Evolutionary conservation across 805 yeast genomes (phyloP).

Genomic region (Wickerhamiella australiensis): DNA sequence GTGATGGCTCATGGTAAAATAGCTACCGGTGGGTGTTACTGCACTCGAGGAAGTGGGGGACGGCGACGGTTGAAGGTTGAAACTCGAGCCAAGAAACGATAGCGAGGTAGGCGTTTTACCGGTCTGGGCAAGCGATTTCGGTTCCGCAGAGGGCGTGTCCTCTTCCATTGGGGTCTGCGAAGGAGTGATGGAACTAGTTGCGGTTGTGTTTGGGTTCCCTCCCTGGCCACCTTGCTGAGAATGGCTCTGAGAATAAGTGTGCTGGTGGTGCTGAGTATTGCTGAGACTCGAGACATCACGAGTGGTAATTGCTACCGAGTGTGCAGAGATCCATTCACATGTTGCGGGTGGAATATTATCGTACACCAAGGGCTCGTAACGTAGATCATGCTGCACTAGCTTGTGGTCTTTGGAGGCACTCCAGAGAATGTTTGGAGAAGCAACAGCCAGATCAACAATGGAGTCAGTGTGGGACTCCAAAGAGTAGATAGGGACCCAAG

Average conservation of each 20-base stretch:
- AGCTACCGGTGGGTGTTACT: slow-evolving; percentile 2
- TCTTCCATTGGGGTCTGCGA: neutral
- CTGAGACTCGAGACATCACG: neutral
- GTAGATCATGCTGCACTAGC: slow-evolving; percentile 39
- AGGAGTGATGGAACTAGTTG: neutral
- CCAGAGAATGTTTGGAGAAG: slow-evolving; percentile 29
- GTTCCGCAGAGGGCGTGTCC: neutral
- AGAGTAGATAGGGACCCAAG: slow-evolving; percentile 53
- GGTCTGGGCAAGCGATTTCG: neutral
- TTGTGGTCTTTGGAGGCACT: slow-evolving; percentile 41
- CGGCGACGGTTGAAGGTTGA: neutral
- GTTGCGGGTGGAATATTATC: slow-evolving; percentile 40
- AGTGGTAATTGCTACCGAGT: neutral
- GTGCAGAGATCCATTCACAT: neutral
- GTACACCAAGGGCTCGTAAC: slow-evolving; percentile 33
- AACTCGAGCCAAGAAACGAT: neutral
- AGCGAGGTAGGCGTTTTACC: neutral
- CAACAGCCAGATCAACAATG: slow-evolving; percentile 39
- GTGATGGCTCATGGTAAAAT: neutral
- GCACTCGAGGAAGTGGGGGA: neutral
- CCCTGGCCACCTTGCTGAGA: neutral
- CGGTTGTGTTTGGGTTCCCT: too few species aligned
- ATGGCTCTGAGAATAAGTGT: neutral
- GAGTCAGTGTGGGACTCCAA: slow-evolving; percentile 39
- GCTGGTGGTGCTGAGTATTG: neutral